These are phyloP conservation scores for Pestalotiopsis sp. DNA, from an alignment of 2,329 filamentous ascomycete genomes.

Conservation along the genomic window DNA sequence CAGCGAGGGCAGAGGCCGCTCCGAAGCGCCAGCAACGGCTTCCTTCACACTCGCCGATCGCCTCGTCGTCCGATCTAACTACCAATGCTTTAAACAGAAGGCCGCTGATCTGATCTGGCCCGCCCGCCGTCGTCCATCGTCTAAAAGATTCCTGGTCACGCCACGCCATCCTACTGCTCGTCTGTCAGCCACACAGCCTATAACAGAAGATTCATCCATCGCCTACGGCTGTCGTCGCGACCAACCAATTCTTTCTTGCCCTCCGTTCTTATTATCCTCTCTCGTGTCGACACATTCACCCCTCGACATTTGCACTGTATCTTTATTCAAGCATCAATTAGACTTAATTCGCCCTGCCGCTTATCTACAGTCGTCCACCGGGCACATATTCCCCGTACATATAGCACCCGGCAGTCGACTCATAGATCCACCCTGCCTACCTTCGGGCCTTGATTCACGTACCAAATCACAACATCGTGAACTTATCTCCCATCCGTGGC, in stretches of 20 bases:
- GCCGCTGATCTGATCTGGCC: neutral
- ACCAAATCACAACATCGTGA: conserved; percentile 27
- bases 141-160: conserved; percentile 3
- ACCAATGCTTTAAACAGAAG: neutral
- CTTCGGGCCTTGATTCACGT: conserved; percentile 25
- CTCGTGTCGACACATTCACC: conserved; percentile 10
- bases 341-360: neutral
- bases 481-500: conserved; percentile 21
- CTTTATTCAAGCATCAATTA: neutral
- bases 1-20: neutral
- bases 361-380: neutral
- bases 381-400: conserved; percentile 17
- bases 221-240: neutral
- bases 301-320: conserved; percentile 6
- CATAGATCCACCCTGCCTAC: conserved; percentile 27
- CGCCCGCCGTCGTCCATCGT: conserved; percentile 6
- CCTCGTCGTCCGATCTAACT: conserved; percentile 1
- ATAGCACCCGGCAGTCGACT: conserved; percentile 14
- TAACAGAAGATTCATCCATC: conserved; percentile 11
- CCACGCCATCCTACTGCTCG: neutral
- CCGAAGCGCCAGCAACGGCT: neutral
- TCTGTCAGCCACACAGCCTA: conserved; percentile 1
- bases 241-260: conserved; percentile 13
- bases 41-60: neutral
- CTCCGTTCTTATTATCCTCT: conserved; percentile 1